These are phyloP conservation scores for Acer negundo DNA, from an alignment of 345 rosid genomes.

Conservation along the genomic window DNA sequence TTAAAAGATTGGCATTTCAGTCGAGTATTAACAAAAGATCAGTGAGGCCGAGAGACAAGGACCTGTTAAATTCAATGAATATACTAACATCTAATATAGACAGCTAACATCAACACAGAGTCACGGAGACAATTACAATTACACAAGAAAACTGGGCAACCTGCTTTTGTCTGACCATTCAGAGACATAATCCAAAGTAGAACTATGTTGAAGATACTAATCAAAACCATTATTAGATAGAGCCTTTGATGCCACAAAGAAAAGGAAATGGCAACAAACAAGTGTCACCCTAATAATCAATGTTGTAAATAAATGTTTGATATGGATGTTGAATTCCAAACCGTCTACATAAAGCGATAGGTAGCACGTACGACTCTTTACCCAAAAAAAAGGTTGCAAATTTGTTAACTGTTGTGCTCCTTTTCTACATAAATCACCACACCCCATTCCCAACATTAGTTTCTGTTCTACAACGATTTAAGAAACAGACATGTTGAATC, in stretches of 20 bases:
- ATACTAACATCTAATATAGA: background rate
- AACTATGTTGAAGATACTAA: background rate
- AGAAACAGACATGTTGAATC: background rate
- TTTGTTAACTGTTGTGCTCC: background rate
- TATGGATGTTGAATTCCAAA: background rate
- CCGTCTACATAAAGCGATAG: background rate
- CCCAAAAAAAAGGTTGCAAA: background rate
- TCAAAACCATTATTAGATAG: background rate
- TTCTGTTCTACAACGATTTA: background rate
- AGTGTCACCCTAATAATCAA: background rate
- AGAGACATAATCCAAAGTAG: background rate
- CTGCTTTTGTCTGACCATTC: background rate
- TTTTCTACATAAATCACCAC: slow-evolving; percentile 4
- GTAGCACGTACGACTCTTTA: background rate
- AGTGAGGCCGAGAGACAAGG: background rate
- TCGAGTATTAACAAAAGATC: background rate
- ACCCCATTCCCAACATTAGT: background rate
- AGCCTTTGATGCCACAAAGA: background rate
- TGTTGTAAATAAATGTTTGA: background rate
- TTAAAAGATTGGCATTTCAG: background rate
- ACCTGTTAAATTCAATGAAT: background rate
- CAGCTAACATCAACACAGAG: background rate
- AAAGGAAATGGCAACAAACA: background rate
- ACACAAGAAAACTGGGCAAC: background rate
- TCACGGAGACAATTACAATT: background rate